Base-by-base conservation (phyloP, 139 green algal genomes). In the Medakamo hakoo region DNA sequence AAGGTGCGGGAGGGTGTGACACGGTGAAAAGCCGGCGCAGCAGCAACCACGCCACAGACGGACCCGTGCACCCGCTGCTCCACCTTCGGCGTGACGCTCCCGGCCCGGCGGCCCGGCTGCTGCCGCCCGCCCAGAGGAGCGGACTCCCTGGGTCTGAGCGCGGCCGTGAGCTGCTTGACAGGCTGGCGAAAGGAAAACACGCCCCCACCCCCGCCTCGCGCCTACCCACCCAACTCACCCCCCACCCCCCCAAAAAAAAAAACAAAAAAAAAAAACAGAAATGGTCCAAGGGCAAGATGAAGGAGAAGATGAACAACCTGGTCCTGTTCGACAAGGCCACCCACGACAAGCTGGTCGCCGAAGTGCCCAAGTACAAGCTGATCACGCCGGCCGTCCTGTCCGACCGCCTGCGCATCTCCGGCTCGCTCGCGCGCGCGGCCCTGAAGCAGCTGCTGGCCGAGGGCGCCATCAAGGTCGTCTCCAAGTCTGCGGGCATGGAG, bases 311-410 rank as follows among this genome's bases (percentile, higher is more conserved):
- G 27, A 96, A 97, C 85, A 99, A 99, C 83, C 70, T 84, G 63
- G 92, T 99, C 16, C 80, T 97, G 23, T 98, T 99, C 72, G 92
- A 98, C 70, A 84, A 94, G 79, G 68, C 80, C 60, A 94, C 86
- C 9, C 97, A 97, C 59, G 92, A 98, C 64, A 99, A 99, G 88
- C 73, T 99, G 61, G 65, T 91, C 18, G 68, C 79, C 55, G 92
- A 99, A 81, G 91, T 96, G 73, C 88, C 93, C 69, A 99, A 97
- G 84, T 97, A 96, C 83, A 98, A 98, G 82, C 93, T 99, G 84
- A 98, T 99, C 78, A 96, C 92, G 23, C 72, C 82, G 20, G 96
- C 91, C 48, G 86, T 97, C 27, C 78, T 96, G 55, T 84, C 76
- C 28, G 89, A 96, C 65, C 78, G 89, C 57, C 69, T 93, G 74